A percentile compares a stretch with the other conserved stretches of the same genome.
phyloP scores from a whole-genome alignment of 2,329 filamentous ascomycete species.

The Teratosphaeria nubilosa region DNA sequence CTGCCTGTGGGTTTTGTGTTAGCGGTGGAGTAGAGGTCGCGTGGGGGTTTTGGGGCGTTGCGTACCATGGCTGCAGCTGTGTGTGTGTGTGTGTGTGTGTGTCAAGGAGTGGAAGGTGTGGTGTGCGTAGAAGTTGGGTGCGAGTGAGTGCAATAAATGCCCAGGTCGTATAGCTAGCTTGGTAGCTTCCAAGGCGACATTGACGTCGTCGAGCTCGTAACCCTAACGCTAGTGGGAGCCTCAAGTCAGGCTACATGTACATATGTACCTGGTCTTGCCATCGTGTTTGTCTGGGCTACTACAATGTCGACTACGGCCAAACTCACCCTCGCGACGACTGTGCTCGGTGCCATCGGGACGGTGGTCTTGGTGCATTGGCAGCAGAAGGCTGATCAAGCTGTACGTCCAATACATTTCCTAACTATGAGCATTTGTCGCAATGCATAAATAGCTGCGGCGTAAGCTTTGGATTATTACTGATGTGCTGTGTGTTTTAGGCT shows the following conservation, averaged over 20 bases:
- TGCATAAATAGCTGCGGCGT: neutral
- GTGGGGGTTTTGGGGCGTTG: neutral
- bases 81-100: too few species aligned
- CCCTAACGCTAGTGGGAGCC: neutral
- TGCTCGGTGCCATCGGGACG: conserved; percentile 63
- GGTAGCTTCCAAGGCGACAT: neutral
- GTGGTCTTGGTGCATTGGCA: conserved; percentile 82
- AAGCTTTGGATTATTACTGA: conserved; percentile 3
- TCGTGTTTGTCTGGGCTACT: neutral
- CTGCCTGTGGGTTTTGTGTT: conserved; percentile 53
- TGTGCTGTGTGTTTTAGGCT: conserved; percentile 43
- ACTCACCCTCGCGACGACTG: conserved; percentile 68
- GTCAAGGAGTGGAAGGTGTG: neutral
- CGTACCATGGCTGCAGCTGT: conserved; percentile 3
- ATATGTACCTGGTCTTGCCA: neutral
- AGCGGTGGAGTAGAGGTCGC: neutral
- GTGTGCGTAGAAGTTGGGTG: neutral
- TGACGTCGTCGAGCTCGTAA: neutral
- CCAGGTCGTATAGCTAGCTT: neutral
- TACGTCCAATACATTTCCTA: conserved; percentile 35
- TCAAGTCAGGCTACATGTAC: neutral
- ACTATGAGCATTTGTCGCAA: neutral
- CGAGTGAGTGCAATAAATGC: neutral
- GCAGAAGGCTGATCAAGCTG: conserved; percentile 72
- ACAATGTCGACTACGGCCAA: conserved; percentile 85